Conservation (phyloP, 257 asterid genomes). For the Solanum tacnaense region DNA sequence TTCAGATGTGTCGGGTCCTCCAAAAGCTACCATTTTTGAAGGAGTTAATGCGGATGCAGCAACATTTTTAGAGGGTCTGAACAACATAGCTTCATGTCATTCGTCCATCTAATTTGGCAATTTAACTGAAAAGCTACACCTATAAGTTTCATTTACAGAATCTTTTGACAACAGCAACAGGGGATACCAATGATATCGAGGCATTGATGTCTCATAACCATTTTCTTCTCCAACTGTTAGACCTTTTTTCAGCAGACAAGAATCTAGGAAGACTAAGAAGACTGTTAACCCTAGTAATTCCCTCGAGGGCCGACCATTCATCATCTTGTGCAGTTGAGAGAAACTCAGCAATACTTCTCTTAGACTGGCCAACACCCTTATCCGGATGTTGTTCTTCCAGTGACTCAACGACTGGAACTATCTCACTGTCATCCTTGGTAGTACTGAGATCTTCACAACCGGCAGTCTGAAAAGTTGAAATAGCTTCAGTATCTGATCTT, state of each 20-base stretch:
- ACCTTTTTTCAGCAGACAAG: constrained; percentile 58
- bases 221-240: constrained; percentile 80
- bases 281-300: constrained; percentile 83
- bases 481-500: constrained; percentile 2
- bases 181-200: not conserved
- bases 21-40: not conserved
- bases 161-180: not conserved
- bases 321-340: constrained; percentile 73
- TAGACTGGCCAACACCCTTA: constrained; percentile 52
- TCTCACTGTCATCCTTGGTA: constrained; percentile 39
- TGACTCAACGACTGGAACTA: constrained; percentile 54
- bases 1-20: not conserved
- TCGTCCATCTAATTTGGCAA: not conserved
- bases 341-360: constrained; percentile 91
- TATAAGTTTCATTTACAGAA: not conserved
- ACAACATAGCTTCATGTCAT: not conserved
- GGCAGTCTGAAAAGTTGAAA: constrained; percentile 8
- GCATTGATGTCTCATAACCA: constrained; percentile 43
- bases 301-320: constrained; percentile 97
- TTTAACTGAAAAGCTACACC: not conserved
- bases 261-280: constrained; percentile 91
- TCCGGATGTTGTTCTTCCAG: constrained; percentile 18
- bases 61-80: not conserved
- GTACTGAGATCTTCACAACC: constrained; percentile 6
- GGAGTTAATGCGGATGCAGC: no score